Percentiles rank a stretch among this genome's conserved stretches.
These are phyloP conservation scores for Jacaranda copaia DNA, from an alignment of 257 asterid genomes.

Conservation along the genomic window DNA sequence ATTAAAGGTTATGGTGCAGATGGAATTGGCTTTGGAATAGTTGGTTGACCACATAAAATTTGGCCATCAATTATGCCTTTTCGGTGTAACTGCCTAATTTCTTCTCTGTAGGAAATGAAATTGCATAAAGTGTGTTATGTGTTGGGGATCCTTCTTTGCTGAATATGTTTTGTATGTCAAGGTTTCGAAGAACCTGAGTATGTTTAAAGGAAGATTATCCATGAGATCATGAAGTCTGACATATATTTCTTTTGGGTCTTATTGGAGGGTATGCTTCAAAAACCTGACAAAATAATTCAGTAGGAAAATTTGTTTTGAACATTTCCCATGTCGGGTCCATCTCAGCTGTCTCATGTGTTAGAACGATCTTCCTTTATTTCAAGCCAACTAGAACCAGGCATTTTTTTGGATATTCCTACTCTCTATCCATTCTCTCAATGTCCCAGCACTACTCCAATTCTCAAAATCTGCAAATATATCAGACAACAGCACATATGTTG, in stretches of 20 bases:
- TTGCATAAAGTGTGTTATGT: too few relatives aligned
- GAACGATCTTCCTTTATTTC: slow-evolving; percentile 35
- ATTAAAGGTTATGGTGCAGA: too few relatives aligned
- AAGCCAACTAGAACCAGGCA: slow-evolving; percentile 83
- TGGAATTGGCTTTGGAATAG: too few relatives aligned
- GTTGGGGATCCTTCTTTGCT: too few relatives aligned
- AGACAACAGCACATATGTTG: slow-evolving; percentile 66
- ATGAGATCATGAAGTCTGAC: too few relatives aligned
- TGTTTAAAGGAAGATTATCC: too few relatives aligned
- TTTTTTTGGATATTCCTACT: slow-evolving; percentile 66
- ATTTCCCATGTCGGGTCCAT: background rate
- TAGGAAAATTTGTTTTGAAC: background rate
- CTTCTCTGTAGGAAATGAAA: too few relatives aligned
- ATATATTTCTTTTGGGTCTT: too few relatives aligned
- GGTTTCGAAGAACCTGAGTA: too few relatives aligned
- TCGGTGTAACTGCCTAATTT: too few relatives aligned
- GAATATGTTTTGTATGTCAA: background rate
- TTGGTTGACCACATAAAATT: too few relatives aligned
- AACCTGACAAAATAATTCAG: background rate
- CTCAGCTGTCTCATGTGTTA: background rate
- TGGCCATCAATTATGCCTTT: too few relatives aligned
- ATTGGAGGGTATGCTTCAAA: background rate
- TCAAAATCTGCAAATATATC: slow-evolving; percentile 67
- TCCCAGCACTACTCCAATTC: slow-evolving; percentile 61
- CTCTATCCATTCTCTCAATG: slow-evolving; percentile 55